These are phyloP conservation scores for Mitragyna speciosa DNA, from an alignment of 257 asterid species.

Conservation along the genomic window DNA sequence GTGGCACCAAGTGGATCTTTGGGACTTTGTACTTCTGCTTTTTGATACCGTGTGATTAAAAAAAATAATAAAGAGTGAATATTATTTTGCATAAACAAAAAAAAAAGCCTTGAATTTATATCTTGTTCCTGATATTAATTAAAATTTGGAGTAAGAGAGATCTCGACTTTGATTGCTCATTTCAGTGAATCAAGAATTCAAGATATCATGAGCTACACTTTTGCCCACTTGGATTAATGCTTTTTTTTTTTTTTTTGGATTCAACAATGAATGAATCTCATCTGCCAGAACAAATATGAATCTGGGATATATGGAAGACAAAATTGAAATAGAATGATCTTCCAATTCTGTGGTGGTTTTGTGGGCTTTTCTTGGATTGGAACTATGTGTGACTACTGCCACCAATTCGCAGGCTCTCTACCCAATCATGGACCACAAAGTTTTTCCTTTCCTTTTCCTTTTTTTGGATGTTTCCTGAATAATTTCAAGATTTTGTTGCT, in stretches of 20 bases:
- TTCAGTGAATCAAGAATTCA: no score
- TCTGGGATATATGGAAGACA: neutral
- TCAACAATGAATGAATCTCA: neutral
- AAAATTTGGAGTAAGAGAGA: no score
- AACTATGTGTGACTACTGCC: neutral
- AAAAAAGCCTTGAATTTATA: no score
- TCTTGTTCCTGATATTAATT: no score
- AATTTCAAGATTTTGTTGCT: neutral
- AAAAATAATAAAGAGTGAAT: no score
- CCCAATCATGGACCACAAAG: neutral
- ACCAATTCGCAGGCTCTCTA: neutral
- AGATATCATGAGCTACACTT: neutral
- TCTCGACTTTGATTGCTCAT: no score
- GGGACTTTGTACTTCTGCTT: neutral
- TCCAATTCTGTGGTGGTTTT: neutral
- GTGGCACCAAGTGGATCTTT: slow-evolving; percentile 18
- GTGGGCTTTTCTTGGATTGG: slow-evolving; percentile 7
- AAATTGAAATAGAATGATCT: neutral
- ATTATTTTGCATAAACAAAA: no score
- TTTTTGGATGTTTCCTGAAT: neutral
- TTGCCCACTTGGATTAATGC: neutral
- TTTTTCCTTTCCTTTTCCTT: neutral
- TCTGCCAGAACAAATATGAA: neutral
- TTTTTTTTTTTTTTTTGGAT: neutral
- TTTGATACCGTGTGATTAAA: neutral